Conservation (phyloP, 129 eudicot genomes). For the Chrysanthemum makinoi region DNA sequence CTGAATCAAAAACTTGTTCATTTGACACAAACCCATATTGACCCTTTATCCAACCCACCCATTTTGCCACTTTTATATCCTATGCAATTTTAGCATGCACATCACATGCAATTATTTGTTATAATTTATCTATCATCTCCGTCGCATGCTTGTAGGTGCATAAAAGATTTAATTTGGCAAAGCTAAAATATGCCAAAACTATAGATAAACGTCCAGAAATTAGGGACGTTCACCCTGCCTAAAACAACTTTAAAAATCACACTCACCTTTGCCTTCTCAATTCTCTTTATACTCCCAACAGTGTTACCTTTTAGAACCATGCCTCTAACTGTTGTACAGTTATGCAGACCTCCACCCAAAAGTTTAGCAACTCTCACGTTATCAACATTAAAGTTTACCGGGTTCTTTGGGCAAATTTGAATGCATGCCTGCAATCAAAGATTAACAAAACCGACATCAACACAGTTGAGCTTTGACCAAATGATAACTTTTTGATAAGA, state of each 20-base stretch:
- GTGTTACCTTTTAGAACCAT: constrained; percentile 83
- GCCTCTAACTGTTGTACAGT: constrained; percentile 71
- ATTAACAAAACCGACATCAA: neutral
- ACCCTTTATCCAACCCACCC: neutral
- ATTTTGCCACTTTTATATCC: neutral
- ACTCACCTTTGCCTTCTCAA: constrained; percentile 84
- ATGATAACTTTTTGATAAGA: constrained; percentile 1
- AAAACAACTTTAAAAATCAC: neutral
- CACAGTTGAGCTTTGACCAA: neutral
- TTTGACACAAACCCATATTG: neutral
- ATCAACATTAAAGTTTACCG: constrained; percentile 84
- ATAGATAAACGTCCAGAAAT: neutral
- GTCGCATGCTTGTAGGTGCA: neutral
- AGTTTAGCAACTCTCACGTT: constrained; percentile 94
- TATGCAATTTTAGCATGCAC: neutral
- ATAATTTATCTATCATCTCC: no score
- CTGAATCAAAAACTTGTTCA: neutral
- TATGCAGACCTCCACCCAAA: constrained; percentile 84
- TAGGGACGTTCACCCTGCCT: neutral
- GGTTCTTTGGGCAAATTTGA: constrained; percentile 95
- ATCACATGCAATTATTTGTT: neutral
- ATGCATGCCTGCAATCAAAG: constrained; percentile 70
- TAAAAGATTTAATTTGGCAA: neutral
- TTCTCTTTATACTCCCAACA: constrained; percentile 82
- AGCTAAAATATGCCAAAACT: neutral